Conservation (phyloP, 176 grass and related monocot genomes). For the Canna indica region DNA sequence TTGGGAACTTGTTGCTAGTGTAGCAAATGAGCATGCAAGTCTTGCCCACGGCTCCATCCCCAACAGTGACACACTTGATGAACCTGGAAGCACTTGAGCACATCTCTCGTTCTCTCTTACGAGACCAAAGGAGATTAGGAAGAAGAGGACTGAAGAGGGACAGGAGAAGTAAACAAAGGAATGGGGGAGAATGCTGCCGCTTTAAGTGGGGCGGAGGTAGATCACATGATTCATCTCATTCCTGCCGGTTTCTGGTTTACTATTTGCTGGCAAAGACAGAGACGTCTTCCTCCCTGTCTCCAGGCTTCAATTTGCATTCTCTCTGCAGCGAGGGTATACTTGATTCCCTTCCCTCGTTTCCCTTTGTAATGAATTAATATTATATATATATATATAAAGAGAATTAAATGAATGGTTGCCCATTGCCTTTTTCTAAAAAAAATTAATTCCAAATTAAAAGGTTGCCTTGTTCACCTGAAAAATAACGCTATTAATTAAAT, state of each 20-base stretch:
- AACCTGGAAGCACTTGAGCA: slow-evolving; percentile 67
- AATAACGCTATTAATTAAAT: no score
- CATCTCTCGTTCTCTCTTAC: slow-evolving; percentile 25
- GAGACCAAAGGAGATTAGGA: background rate
- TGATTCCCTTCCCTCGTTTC: no score
- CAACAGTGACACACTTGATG: slow-evolving; percentile 99
- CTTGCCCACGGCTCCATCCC: slow-evolving; percentile 96
- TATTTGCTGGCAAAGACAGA: background rate
- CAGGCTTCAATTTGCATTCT: background rate
- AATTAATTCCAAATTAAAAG: no score
- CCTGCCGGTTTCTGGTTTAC: background rate
- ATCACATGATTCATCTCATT: background rate
- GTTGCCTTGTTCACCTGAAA: no score
- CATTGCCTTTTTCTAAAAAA: no score
- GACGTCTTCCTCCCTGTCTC: background rate
- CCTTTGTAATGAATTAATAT: no score
- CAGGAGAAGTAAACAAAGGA: background rate
- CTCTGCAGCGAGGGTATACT: no score
- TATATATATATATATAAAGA: no score
- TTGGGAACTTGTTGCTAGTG: slow-evolving; percentile 93
- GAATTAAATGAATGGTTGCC: no score
- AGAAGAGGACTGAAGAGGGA: background rate
- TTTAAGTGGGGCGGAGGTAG: background rate
- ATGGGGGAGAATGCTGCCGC: background rate
- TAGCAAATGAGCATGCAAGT: slow-evolving; percentile 97